Conservation (phyloP, 2,329 filamentous ascomycete species). For the Sporothrix dimorphospora region DNA sequence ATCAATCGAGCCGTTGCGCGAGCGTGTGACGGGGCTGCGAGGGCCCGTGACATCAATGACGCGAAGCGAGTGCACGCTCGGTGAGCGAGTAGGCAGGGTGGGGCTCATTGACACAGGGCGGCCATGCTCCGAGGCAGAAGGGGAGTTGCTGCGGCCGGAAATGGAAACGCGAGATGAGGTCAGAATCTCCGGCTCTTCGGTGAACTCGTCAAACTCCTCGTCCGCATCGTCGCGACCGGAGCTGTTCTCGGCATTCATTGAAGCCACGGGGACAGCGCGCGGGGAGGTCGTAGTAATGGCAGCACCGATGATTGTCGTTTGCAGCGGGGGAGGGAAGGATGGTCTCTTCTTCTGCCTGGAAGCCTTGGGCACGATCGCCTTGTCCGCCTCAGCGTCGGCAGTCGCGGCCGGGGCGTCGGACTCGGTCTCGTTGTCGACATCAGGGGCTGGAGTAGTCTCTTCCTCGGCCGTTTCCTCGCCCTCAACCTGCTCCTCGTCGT, state of each 20-base stretch:
- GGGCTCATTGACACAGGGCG: slow-evolving; percentile 45
- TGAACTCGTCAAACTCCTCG: slow-evolving; percentile 54
- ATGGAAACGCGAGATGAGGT: slow-evolving; percentile 61
- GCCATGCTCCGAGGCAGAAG: slow-evolving; percentile 52
- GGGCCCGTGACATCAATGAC: slow-evolving; percentile 60
- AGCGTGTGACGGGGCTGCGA: slow-evolving; percentile 53
- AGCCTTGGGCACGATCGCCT: neutral
- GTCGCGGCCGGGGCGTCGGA: neutral
- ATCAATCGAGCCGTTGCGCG: slow-evolving; percentile 55
- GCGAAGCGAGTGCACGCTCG: slow-evolving; percentile 60
- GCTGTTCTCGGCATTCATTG: slow-evolving; percentile 19
- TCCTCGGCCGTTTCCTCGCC: neutral
- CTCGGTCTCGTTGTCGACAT: neutral
- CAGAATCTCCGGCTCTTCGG: slow-evolving; percentile 62
- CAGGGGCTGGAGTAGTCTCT: neutral
- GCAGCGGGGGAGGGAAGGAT: slow-evolving; percentile 5
- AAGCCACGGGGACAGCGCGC: slow-evolving; percentile 17
- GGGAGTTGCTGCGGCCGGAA: slow-evolving; percentile 53
- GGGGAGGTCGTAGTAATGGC: slow-evolving; percentile 27
- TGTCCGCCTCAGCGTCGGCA: neutral
- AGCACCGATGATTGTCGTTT: slow-evolving; percentile 26
- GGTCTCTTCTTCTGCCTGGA: slow-evolving; percentile 24
- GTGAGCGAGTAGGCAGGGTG: slow-evolving; percentile 47
- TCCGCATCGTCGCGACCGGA: slow-evolving; percentile 50
- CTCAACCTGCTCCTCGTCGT: slow-evolving; percentile 9